phyloP scores from a whole-genome alignment of 225 moss, liverwort and hornwort genomes.

The Ulota crispa region DNA sequence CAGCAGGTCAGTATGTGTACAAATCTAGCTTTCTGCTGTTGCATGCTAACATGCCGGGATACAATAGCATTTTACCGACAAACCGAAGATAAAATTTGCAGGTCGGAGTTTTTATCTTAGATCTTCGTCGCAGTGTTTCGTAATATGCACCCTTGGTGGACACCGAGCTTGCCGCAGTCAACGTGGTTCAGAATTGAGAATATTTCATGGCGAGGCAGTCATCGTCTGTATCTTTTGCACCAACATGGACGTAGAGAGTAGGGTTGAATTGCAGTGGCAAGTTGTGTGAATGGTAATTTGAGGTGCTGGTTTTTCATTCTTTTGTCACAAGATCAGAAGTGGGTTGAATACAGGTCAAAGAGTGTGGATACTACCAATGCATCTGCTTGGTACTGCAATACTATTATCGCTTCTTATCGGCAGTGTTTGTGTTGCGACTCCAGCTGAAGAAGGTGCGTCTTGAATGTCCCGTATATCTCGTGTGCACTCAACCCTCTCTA shows the following conservation, averaged over 20 bases:
- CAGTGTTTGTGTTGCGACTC: constrained; percentile 26
- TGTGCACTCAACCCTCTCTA: neutral
- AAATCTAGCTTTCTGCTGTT: neutral
- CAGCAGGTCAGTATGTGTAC: constrained; percentile 12
- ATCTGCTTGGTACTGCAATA: neutral
- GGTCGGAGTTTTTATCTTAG: neutral
- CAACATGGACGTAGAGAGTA: neutral
- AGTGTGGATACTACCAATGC: neutral
- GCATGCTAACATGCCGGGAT: neutral
- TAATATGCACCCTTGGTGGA: neutral
- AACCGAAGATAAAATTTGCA: neutral
- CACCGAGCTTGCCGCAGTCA: neutral
- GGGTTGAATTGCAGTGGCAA: neutral
- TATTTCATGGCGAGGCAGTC: neutral
- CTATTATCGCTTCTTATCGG: constrained; percentile 13
- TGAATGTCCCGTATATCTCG: neutral
- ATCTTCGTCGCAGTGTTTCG: neutral
- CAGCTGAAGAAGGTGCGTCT: constrained; percentile 37
- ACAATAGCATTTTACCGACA: neutral
- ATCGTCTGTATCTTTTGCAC: neutral
- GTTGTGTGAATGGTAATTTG: neutral
- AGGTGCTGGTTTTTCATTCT: neutral
- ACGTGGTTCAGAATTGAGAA: neutral
- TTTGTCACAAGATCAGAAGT: neutral
- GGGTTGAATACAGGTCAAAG: constrained; percentile 25